These are phyloP conservation scores for Leucosporidium yakuticum DNA, from an alignment of 768 basidiomycete genomes.

Conservation along the genomic window DNA sequence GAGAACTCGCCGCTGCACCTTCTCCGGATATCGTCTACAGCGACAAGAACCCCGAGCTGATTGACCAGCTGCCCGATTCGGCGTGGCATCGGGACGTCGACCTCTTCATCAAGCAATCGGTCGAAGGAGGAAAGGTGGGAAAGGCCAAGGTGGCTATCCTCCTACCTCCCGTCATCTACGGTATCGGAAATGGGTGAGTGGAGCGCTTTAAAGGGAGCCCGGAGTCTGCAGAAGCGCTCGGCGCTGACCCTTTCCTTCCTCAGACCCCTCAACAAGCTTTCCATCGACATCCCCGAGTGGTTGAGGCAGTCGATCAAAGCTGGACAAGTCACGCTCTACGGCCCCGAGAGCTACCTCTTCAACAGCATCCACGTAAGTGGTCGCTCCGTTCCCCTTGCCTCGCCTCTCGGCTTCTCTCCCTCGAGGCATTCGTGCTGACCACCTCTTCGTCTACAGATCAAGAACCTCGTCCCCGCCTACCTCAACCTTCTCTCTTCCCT, in stretches of 20 bases:
- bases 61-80: conserved; percentile 23
- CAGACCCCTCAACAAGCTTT: conserved; percentile 22
- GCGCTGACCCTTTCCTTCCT: background rate
- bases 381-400: too few relatives aligned
- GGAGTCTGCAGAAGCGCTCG: too few relatives aligned
- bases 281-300: conserved; percentile 26
- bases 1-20: conserved; percentile 3
- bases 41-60: conserved; percentile 18
- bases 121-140: conserved; percentile 12
- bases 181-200: conserved; percentile 21
- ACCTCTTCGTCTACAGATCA: background rate
- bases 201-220: too few relatives aligned
- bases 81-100: conserved; percentile 27
- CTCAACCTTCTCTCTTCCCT: background rate
- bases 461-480: conserved; percentile 7
- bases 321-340: background rate
- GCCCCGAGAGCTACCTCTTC: background rate
- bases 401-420: too few relatives aligned
- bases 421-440: background rate
- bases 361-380: conserved; percentile 23
- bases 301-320: conserved; percentile 2
- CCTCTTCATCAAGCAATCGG: conserved; percentile 24
- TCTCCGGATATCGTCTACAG: conserved; percentile 5
- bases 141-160: conserved; percentile 26
- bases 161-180: conserved; percentile 23